These are phyloP conservation scores for Solanum chacoense DNA, from an alignment of 305 asterid species.

Conservation along the genomic window DNA sequence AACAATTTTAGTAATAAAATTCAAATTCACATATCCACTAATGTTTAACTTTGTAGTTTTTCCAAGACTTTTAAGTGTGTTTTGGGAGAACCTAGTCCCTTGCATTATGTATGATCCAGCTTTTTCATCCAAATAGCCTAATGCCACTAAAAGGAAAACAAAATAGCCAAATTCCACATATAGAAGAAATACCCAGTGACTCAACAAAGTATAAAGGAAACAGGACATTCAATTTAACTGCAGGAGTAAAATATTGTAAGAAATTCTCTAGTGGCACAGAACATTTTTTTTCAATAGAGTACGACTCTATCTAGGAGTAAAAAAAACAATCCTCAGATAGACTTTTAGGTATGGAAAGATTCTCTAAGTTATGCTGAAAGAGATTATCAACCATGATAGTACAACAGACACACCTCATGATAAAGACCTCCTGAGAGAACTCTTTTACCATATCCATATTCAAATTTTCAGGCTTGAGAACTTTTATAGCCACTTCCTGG, in stretches of 20 bases:
- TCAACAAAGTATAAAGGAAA: not conserved
- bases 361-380: not conserved
- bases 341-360: not conserved
- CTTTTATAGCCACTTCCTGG: conserved; percentile 96
- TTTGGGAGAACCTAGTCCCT: not conserved
- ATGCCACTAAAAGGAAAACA: not conserved
- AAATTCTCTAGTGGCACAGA: not conserved
- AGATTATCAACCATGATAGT: not conserved
- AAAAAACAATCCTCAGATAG: not conserved
- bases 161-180: not conserved
- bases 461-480: conserved; percentile 79
- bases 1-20: not conserved
- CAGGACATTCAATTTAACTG: not conserved
- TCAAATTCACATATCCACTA: not conserved
- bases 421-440: conserved; percentile 90
- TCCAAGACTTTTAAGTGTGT: not conserved
- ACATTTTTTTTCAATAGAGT: not conserved
- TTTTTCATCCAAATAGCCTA: not conserved
- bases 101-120: not conserved
- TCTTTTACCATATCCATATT: conserved; percentile 75
- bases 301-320: not conserved
- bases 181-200: not conserved
- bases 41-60: not conserved
- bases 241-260: not conserved
- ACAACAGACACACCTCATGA: conserved; percentile 66